phyloP scores from a whole-genome alignment of 805 yeast species.

The Ascoidea tarda region DNA sequence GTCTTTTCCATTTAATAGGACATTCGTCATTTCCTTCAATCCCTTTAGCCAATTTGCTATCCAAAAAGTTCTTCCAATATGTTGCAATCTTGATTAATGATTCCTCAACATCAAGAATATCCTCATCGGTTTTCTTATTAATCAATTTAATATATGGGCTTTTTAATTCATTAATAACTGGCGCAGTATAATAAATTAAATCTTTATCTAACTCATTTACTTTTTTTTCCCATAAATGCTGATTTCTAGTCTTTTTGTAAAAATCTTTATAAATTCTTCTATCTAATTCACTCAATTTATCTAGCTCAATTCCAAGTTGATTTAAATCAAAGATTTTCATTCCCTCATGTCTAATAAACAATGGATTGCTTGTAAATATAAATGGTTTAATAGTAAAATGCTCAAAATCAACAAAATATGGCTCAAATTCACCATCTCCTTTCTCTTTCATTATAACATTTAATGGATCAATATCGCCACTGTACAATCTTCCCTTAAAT shows the following conservation, averaged over 20 bases:
- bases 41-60: conserved; percentile 34
- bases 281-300: conserved; percentile 53
- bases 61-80: conserved; percentile 54
- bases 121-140: conserved; percentile 43
- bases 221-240: conserved; percentile 73
- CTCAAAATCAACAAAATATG: conserved; percentile 71
- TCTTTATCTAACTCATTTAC: conserved; percentile 51
- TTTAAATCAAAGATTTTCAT: conserved; percentile 68
- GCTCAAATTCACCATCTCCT: conserved; percentile 18
- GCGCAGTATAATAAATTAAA: conserved; percentile 73
- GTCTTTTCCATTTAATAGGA: conserved; percentile 50
- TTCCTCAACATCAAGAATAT: conserved; percentile 48
- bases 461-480: conserved; percentile 86
- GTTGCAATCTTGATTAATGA: conserved; percentile 49
- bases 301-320: conserved; percentile 62
- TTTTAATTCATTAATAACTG: conserved; percentile 58
- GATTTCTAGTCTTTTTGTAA: conserved; percentile 83
- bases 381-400: conserved; percentile 71
- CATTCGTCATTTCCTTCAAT: conserved; percentile 25
- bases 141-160: conserved; percentile 48
- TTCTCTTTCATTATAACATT: conserved; percentile 47
- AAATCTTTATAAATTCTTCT: conserved; percentile 75
- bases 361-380: conserved; percentile 63
- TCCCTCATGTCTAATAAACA: conserved; percentile 77
- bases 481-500: conserved; percentile 56